Evolutionary conservation across 805 yeast genomes (phyloP).

Genomic region (Teunomyces cretensis): DNA sequence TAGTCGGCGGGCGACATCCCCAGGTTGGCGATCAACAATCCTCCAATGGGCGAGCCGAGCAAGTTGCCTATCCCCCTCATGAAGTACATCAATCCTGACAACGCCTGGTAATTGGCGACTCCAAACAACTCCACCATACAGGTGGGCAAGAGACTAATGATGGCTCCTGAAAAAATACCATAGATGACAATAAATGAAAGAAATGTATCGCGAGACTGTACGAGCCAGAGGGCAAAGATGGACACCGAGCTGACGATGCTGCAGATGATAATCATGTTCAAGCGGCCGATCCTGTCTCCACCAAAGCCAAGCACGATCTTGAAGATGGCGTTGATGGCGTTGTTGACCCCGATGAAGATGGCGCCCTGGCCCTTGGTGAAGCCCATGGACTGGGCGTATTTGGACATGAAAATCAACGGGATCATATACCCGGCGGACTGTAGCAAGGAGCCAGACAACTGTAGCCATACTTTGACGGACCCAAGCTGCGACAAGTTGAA

Average conservation of each 20-base stretch:
- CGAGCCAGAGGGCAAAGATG: constrained; percentile 19
- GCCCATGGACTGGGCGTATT: constrained; percentile 30
- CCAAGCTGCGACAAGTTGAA: constrained; percentile 15
- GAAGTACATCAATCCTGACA: constrained; percentile 34
- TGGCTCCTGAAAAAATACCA: constrained; percentile 37
- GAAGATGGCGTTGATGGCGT: constrained; percentile 28
- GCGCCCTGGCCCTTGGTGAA: constrained; percentile 30
- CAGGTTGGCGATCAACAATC: constrained; percentile 20
- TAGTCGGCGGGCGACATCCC: constrained; percentile 18
- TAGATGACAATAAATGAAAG: constrained; percentile 31
- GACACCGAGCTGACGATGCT: constrained; percentile 14
- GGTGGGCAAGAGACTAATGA: constrained; percentile 31
- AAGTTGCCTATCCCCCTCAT: constrained; percentile 32
- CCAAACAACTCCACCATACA: constrained; percentile 34
- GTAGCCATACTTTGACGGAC: constrained; percentile 17
- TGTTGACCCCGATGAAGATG: constrained; percentile 32
- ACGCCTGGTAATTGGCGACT: constrained; percentile 27
- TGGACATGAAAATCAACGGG: constrained; percentile 33
- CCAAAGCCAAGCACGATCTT: constrained; percentile 17
- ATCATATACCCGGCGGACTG: constrained; percentile 37
- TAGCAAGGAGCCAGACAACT: constrained; percentile 21
- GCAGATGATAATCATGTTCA: constrained; percentile 18
- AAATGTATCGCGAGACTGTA: constrained; percentile 21
- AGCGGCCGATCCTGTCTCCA: constrained; percentile 17
- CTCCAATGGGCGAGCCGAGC: constrained; percentile 37